Percentiles rank a stretch among this genome's conserved stretches.
Evolutionary conservation across 208 protist genomes (phyloP).

Genomic region (Leishmania tarentolae): DNA sequence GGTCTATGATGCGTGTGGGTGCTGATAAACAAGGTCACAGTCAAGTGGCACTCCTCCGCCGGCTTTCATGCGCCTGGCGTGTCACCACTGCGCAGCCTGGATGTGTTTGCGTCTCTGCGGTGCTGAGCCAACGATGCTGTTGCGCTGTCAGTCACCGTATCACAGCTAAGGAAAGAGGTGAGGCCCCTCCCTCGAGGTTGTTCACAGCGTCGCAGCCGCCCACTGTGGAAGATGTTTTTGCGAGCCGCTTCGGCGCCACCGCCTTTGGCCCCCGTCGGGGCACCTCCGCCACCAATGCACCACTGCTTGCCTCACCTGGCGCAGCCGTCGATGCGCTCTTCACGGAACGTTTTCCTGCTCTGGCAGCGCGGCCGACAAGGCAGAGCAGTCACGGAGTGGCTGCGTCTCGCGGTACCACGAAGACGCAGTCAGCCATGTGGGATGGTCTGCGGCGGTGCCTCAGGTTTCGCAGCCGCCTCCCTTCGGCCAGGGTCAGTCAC

Average conservation of each 20-base stretch:
- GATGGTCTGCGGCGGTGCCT: slow-evolving; percentile 5
- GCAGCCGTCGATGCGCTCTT: slow-evolving; percentile 1
- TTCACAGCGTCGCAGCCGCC: background rate
- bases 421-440: slow-evolving; percentile 1
- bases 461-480: background rate
- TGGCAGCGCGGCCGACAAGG: background rate
- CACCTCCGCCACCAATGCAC: background rate
- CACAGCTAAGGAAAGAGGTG: background rate
- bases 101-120: background rate
- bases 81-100: background rate
- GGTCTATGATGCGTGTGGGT: background rate
- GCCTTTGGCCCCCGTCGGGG: background rate
- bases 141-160: background rate
- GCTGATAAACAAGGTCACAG: background rate
- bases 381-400: background rate
- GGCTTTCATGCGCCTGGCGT: background rate
- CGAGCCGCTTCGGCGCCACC: background rate
- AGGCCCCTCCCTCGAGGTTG: background rate
- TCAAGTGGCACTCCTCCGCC: background rate
- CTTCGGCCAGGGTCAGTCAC: background rate
- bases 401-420: background rate
- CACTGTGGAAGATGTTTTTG: slow-evolving; percentile 3
- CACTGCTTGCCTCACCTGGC: background rate
- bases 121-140: background rate
- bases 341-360: background rate